Conservation (phyloP, 2,329 filamentous ascomycete genomes). For the Curvularia sp. region DNA sequence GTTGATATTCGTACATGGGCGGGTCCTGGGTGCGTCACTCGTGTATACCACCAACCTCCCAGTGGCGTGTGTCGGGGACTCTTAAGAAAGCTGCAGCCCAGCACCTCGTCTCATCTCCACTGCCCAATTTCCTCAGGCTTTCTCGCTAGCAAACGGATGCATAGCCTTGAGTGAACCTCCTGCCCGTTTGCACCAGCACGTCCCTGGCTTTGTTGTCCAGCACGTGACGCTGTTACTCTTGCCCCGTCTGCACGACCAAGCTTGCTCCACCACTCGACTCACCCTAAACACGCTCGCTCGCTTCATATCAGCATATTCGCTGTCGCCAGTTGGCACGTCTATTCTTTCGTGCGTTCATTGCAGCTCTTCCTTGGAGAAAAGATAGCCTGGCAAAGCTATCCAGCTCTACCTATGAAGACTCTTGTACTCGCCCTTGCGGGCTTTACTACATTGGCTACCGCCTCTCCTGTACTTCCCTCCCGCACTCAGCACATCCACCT, state of each 20-base stretch:
- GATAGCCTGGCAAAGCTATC: neutral
- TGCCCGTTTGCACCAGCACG: conserved; percentile 4
- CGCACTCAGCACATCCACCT: conserved; percentile 22
- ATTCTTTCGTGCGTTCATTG: conserved; percentile 4
- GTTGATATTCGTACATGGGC: conserved; percentile 38
- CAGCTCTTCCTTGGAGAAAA: neutral
- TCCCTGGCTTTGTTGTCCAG: neutral
- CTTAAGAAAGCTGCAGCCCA: conserved; percentile 8
- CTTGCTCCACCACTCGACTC: neutral
- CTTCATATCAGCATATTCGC: neutral
- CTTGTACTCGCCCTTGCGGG: conserved; percentile 33
- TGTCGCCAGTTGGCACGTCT: neutral
- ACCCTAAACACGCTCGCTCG: neutral
- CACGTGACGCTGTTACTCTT: conserved; percentile 4
- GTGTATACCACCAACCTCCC: conserved; percentile 12
- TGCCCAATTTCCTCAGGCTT: conserved; percentile 1
- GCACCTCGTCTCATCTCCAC: conserved; percentile 2
- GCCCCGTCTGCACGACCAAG: neutral
- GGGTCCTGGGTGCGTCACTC: conserved; percentile 34
- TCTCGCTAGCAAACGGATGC: neutral
- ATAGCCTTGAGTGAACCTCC: neutral
- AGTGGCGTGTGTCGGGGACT: conserved; percentile 10
- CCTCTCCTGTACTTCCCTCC: conserved; percentile 36
- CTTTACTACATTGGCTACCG: conserved; percentile 29
- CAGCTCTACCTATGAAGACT: conserved; percentile 30